A percentile compares a stretch with the other conserved stretches of the same genome.
Conservation (phyloP, 2,329 filamentous ascomycete genomes). For the Cephalotrichum gorgonifer region DNA sequence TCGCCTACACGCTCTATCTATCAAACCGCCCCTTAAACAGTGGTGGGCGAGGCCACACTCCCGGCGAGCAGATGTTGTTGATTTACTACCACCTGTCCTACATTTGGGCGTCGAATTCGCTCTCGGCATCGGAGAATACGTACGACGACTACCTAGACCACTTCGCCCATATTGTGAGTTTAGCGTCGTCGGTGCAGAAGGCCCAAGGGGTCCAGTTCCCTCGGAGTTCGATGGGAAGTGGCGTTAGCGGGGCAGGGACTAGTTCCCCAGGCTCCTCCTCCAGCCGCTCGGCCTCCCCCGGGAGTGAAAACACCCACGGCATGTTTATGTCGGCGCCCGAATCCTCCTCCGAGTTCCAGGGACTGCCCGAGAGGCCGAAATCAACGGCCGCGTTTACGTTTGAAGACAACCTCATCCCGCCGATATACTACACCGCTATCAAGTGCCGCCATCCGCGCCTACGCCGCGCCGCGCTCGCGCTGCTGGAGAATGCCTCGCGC, state of each 20-base stretch:
- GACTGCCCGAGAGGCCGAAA: constrained; percentile 4
- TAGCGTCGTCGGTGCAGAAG: constrained; percentile 17
- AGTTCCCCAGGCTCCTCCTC: background rate
- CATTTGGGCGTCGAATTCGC: constrained; percentile 21
- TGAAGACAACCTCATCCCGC: constrained; percentile 29
- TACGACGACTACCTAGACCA: constrained; percentile 23
- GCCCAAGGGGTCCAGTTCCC: background rate
- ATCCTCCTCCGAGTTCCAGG: background rate
- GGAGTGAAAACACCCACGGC: background rate
- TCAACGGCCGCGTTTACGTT: constrained; percentile 24
- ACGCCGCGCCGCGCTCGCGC: constrained; percentile 23
- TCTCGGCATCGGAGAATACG: constrained; percentile 18
- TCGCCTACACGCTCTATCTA: constrained; percentile 18
- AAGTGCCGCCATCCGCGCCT: constrained; percentile 31
- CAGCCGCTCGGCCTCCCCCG: background rate
- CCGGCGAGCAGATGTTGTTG: constrained; percentile 18
- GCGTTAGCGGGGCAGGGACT: background rate
- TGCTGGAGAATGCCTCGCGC: constrained; percentile 21
- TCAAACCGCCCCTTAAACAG: constrained; percentile 1
- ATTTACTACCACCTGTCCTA: constrained; percentile 23
- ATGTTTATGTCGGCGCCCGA: background rate
- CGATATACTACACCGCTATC: constrained; percentile 27
- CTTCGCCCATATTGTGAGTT: constrained; percentile 25
- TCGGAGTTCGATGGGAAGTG: background rate
- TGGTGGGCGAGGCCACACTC: constrained; percentile 5